Percentiles rank a stretch among this genome's conserved stretches.
phyloP scores from a whole-genome alignment of 1,284 basidiomycete genomes.

The Moesziomyces globuligerus region DNA sequence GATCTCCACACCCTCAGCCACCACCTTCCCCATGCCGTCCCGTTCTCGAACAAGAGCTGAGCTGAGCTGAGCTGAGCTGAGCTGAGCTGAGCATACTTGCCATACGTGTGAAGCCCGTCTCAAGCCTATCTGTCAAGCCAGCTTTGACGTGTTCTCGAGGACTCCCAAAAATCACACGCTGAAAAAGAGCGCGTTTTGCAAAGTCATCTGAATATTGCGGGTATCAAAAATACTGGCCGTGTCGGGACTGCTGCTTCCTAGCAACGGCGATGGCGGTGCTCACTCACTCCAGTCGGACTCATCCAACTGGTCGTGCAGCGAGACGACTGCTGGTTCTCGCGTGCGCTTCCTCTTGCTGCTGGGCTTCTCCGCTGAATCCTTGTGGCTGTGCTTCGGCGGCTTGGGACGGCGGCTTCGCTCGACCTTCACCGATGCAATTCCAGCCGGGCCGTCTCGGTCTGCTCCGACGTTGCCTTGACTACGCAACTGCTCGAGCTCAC shows the following conservation, averaged over 20 bases:
- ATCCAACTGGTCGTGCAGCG: slow-evolving; percentile 22
- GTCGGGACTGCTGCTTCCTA: neutral
- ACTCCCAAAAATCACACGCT: no score
- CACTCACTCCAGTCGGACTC: slow-evolving; percentile 43
- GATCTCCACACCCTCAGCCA: no score
- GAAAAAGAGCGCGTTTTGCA: neutral
- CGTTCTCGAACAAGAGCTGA: no score
- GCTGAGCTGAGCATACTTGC: no score
- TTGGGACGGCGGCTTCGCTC: neutral
- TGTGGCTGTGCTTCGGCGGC: neutral
- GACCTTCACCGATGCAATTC: no score
- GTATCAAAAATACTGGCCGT: neutral
- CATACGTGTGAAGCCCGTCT: no score
- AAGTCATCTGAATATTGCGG: neutral
- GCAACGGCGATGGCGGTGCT: neutral
- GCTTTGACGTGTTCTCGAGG: no score
- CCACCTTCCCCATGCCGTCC: no score
- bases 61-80: no score
- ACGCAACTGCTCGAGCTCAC: no score
- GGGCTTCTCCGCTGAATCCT: neutral
- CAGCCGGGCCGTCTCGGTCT: neutral
- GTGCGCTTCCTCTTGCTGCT: neutral
- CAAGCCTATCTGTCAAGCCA: no score
- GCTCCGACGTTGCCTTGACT: neutral
- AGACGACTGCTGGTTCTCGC: neutral